Evolutionary conservation across 179 eudicot genomes (phyloP).

Genomic region (Sideroxylon spinosum): DNA sequence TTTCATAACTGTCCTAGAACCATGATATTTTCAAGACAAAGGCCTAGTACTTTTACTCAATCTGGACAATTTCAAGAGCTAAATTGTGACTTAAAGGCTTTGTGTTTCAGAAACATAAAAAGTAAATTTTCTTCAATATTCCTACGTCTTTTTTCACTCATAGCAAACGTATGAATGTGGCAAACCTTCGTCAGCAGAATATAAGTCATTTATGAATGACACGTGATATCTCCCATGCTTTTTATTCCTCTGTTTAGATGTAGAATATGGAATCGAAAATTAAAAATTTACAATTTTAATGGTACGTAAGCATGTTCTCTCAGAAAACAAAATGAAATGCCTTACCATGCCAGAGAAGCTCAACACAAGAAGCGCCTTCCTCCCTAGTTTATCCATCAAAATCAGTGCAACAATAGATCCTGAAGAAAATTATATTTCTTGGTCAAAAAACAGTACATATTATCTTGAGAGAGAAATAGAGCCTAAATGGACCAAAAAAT

Average conservation of each 20-base stretch:
- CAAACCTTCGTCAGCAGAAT: neutral
- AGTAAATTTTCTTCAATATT: neutral
- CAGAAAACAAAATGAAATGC: constrained; percentile 10
- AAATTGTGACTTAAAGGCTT: neutral
- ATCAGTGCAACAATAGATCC: constrained; percentile 77
- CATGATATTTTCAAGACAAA: neutral
- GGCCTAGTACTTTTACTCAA: neutral
- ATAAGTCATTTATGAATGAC: neutral
- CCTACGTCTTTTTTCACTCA: neutral
- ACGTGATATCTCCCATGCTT: neutral
- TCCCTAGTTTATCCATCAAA: constrained; percentile 90
- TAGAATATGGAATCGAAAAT: neutral
- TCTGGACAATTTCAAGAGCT: neutral
- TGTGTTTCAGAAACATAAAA: neutral
- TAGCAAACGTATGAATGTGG: neutral
- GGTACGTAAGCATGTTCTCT: neutral
- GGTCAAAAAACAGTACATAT: neutral
- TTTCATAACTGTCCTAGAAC: neutral
- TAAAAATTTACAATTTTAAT: neutral
- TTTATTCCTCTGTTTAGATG: neutral
- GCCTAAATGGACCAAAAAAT: neutral
- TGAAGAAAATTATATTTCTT: constrained; percentile 21
- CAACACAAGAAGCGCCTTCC: constrained; percentile 72
- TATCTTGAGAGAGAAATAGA: neutral
- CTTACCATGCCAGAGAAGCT: constrained; percentile 94